Evolutionary conservation across 1,284 basidiomycete species (phyloP).

Genomic region (Puccinia triticina): DNA sequence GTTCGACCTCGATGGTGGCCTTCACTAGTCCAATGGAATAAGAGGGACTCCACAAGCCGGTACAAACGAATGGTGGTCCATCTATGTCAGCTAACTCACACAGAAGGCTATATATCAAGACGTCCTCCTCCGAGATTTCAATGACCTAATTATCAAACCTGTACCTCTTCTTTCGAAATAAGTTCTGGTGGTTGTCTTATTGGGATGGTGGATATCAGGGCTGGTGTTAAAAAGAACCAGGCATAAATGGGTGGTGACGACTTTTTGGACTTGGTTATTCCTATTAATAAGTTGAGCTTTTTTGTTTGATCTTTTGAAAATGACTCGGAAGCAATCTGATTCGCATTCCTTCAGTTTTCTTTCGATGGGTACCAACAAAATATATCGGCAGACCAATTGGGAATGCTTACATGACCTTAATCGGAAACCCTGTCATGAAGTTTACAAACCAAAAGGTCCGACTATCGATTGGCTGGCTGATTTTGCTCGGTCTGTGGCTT

Average conservation of each 20-base stretch:
- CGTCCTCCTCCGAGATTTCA: background rate
- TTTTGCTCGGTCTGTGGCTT: conserved; percentile 73
- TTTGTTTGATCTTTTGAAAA: background rate
- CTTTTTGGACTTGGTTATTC: conserved; percentile 43
- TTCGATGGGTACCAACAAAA: conserved; percentile 35
- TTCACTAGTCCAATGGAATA: conserved; percentile 13
- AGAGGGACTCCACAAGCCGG: conserved; percentile 1
- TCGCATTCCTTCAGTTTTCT: background rate
- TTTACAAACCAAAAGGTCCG: conserved; percentile 11
- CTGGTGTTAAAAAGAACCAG: conserved; percentile 28
- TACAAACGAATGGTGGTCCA: conserved; percentile 18
- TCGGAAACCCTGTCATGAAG: conserved; percentile 16
- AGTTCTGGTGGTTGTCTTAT: conserved; percentile 26
- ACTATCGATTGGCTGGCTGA: conserved; percentile 59
- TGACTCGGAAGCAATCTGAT: background rate
- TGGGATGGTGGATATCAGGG: conserved; percentile 42
- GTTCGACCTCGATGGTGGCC: conserved; percentile 9
- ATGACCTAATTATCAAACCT: background rate
- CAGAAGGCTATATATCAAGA: background rate
- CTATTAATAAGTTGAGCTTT: conserved; percentile 27
- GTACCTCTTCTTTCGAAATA: background rate
- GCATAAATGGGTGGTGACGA: conserved; percentile 49
- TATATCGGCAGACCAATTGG: conserved; percentile 3
- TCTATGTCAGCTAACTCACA: background rate
- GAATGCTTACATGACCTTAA: conserved; percentile 2